phyloP scores from a whole-genome alignment of 148 eudicot species.

The Vaccinium macrocarpon region DNA sequence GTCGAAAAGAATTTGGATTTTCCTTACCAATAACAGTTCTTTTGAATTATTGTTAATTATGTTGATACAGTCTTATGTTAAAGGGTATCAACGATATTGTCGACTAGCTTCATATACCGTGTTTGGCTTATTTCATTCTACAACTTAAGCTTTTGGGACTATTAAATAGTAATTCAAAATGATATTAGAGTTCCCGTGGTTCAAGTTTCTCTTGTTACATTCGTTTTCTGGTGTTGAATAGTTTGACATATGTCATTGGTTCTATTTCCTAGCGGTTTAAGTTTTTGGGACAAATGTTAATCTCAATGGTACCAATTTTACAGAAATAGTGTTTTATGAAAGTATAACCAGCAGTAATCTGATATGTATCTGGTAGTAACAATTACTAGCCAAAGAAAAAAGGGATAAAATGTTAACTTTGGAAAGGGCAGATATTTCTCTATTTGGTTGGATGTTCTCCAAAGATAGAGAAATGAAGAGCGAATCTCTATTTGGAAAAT shows the following conservation, averaged over 20 bases:
- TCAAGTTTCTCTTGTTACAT: background rate
- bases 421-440: no score
- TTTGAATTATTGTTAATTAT: background rate
- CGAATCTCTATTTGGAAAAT: no score
- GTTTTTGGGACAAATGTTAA: background rate
- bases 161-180: background rate
- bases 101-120: background rate
- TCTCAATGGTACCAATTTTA: no score
- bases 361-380: no score
- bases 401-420: no score
- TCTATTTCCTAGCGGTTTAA: background rate
- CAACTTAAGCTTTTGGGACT: background rate
- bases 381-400: no score
- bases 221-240: no score
- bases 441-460: no score
- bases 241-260: background rate
- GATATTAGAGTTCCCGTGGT: background rate
- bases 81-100: background rate
- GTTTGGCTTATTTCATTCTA: background rate
- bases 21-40: background rate
- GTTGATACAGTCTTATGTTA: background rate
- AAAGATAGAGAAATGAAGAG: no score
- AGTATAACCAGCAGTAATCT: no score
- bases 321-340: no score
- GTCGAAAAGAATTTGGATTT: background rate